Evolutionary conservation across 2,329 filamentous ascomycete species (phyloP), one percentile per base, ranked within the genome.

Genomic region (Cyclaneusma minus): DNA sequence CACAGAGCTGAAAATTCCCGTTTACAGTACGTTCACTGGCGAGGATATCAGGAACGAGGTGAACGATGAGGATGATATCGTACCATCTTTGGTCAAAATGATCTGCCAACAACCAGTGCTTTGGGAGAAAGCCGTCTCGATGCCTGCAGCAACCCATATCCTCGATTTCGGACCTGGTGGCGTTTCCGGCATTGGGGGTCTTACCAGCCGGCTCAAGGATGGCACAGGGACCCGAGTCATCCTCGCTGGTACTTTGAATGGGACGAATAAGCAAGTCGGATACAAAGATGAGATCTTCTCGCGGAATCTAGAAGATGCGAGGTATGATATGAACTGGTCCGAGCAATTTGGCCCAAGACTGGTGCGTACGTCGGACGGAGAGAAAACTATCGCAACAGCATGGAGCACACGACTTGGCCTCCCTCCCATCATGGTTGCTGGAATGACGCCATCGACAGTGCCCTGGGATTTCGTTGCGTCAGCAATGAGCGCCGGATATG

Each of bases 401-500:
- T 52, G 59, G 47, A 58, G 51, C 36, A 45, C 53, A 22, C 44
- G 58, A 14, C 60, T 93, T n/a, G 84, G 84, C 40, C 61, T 89
- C 4, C 83, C 85, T 6, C 85, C 85, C 0, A 60, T 94, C 35
- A 76, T 94, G 60, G 83, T 93, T 33, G 82, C 84, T 30, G 85
- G 84, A 48, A 94, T 94, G 85, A 93, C 85, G 2, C 85, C 85
- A 8, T 70, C 69, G 33, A 94, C 85, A 0, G 81, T 91, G 3
- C 72, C 81, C 1, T 89, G 80, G 77, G 82, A 92, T 51, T 92
- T 93, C 39, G 80, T 93, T 22, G 77, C 83, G 5, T 81, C 83
- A 2, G 87, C 82, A 10, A 92, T 92, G 80, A 87, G 87, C 39
- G 82, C 84, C 28, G 84, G 84, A n/a, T 93, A 92, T 51, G 80